Evolutionary conservation across 345 rosid species (phyloP).

Genomic region (Toxicodendron radicans): DNA sequence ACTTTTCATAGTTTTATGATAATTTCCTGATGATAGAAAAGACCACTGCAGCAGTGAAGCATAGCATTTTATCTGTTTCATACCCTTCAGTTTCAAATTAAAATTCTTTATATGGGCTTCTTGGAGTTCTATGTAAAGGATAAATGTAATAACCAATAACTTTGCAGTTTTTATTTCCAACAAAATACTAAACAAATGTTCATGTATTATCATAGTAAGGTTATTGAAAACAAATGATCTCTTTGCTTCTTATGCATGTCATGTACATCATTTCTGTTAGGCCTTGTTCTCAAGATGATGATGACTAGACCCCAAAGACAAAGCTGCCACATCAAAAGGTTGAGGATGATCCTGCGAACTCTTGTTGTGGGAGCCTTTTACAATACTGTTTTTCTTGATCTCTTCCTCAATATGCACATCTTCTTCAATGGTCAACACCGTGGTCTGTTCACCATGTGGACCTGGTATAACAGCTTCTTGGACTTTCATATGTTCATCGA

Average conservation of each 20-base stretch:
- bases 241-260: background rate
- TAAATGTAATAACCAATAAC: background rate
- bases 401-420: constrained; percentile 48
- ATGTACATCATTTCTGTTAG: constrained; percentile 22
- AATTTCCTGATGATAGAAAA: background rate
- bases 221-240: background rate
- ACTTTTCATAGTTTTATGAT: background rate
- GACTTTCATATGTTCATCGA: constrained; percentile 51
- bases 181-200: background rate
- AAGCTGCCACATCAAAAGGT: constrained; percentile 21
- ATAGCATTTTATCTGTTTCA: too few relatives aligned
- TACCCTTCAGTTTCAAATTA: background rate
- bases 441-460: constrained; percentile 44
- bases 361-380: constrained; percentile 22
- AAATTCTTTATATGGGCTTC: background rate
- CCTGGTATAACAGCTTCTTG: constrained; percentile 56
- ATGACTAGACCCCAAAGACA: constrained; percentile 28
- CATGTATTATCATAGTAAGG: background rate
- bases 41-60: background rate
- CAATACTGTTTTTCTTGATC: constrained; percentile 34
- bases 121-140: background rate
- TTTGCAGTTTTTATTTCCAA: background rate
- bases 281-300: constrained; percentile 34
- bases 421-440: constrained; percentile 45
- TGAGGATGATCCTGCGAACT: constrained; percentile 27